Percentiles rank a stretch among this genome's conserved stretches.
Conservation (phyloP, 345 rosid species). For the Dipteronia sinensis region DNA sequence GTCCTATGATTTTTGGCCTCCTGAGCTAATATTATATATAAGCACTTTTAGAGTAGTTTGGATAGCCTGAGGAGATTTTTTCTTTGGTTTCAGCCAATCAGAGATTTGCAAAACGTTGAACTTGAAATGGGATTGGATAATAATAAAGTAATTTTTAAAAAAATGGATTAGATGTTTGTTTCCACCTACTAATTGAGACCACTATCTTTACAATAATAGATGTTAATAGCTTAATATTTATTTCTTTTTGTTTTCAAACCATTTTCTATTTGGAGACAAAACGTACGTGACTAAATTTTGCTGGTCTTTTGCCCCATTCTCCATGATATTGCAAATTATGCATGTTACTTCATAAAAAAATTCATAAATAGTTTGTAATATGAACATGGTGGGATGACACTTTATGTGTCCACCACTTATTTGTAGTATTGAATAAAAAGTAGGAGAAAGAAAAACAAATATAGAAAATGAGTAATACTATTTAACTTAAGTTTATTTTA, state of each 20-base stretch:
- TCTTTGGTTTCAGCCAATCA: conserved; percentile 20
- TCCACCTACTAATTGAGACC: not conserved
- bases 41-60: not conserved
- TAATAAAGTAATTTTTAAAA: not conserved
- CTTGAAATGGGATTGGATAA: not conserved
- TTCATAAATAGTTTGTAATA: not conserved
- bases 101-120: not conserved
- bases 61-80: conserved; percentile 21
- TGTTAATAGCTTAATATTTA: not conserved
- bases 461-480: too few species aligned
- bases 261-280: not conserved
- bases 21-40: not conserved
- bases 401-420: not conserved
- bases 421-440: too few species aligned
- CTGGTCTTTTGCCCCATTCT: too few species aligned
- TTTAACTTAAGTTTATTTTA: too few species aligned
- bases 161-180: conserved; percentile 2
- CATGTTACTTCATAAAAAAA: too few species aligned
- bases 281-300: not conserved
- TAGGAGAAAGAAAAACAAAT: too few species aligned
- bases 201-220: not conserved
- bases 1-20: not conserved
- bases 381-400: not conserved
- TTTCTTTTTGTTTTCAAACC: not conserved
- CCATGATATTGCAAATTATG: too few species aligned